Conservation (phyloP, 1,284 basidiomycete species). For the Coniferiporia weirii region DNA sequence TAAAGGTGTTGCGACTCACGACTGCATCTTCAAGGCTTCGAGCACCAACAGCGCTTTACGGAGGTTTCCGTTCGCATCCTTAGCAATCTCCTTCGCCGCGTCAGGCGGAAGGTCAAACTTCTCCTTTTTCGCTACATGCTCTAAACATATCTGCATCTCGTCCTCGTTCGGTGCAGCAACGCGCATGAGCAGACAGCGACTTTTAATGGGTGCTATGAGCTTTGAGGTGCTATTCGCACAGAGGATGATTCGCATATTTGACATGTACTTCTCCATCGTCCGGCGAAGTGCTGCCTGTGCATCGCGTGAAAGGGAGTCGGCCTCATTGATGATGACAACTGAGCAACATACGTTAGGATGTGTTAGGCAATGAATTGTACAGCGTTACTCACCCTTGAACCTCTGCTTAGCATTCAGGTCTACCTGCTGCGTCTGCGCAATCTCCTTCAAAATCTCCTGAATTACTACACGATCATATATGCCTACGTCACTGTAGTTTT, state of each 20-base stretch:
- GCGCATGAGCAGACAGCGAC: constrained; percentile 88
- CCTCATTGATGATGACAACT: constrained; percentile 99
- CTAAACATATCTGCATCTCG: constrained; percentile 83
- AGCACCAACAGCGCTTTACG: constrained; percentile 93
- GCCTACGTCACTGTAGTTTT: constrained; percentile 77
- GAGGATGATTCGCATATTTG: constrained; percentile 93
- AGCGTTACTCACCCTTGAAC: constrained; percentile 76
- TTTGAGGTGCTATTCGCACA: constrained; percentile 97
- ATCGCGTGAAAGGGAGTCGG: constrained; percentile 90
- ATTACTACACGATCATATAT: constrained; percentile 95
- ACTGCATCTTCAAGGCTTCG: constrained; percentile 95
- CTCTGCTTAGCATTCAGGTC: constrained; percentile 92
- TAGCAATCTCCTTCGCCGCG: constrained; percentile 69
- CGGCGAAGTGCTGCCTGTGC: constrained; percentile 95
- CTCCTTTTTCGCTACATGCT: constrained; percentile 80
- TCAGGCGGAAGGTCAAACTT: constrained; percentile 77
- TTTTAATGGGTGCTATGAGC: constrained; percentile 96
- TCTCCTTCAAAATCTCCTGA: constrained; percentile 96
- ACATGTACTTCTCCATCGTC: constrained; percentile 99
- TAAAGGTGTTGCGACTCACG: constrained; percentile 39
- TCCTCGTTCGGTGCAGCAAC: constrained; percentile 82
- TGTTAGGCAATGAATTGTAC: background rate
- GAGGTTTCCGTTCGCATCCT: constrained; percentile 85
- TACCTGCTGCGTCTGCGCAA: constrained; percentile 98
- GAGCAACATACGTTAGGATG: constrained; percentile 11